A percentile compares a stretch with the other conserved stretches of the same genome.
Conservation (phyloP, 2,329 filamentous ascomycete genomes). For the Fusarium nisikadoi region DNA sequence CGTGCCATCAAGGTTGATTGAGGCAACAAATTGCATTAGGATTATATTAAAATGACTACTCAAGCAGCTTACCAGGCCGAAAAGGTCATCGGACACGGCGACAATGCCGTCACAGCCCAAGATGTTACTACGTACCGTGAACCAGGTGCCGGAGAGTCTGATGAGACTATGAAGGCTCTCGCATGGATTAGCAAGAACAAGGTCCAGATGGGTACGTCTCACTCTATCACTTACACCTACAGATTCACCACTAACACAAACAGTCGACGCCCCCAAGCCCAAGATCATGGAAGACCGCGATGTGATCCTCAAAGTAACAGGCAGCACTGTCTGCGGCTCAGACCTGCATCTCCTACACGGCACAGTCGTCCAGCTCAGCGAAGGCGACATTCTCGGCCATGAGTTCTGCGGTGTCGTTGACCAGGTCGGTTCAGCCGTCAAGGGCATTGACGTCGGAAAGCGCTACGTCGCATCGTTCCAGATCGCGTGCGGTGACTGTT, state of each 20-base stretch:
- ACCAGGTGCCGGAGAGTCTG: conserved; percentile 58
- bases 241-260: background rate
- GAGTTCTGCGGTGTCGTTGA: conserved; percentile 69
- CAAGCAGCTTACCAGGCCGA: conserved; percentile 76
- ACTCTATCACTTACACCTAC: background rate
- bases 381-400: conserved; percentile 75
- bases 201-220: conserved; percentile 69
- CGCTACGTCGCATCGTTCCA: conserved; percentile 89
- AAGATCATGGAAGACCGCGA: conserved; percentile 78
- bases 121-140: conserved; percentile 71
- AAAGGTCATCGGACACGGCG: conserved; percentile 73
- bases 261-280: conserved; percentile 74
- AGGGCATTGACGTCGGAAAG: conserved; percentile 66
- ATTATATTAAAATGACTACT: conserved; percentile 45
- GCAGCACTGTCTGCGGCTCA: conserved; percentile 68
- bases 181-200: conserved; percentile 85
- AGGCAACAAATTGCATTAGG: background rate
- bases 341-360: conserved; percentile 69
- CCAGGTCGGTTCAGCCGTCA: conserved; percentile 65
- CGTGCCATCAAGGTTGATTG: background rate
- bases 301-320: conserved; percentile 82
- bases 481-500: conserved; percentile 79
- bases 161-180: conserved; percentile 80
- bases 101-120: conserved; percentile 72
- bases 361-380: conserved; percentile 66